These are phyloP conservation scores for Linum lewisii DNA, from an alignment of 345 rosid genomes.

Conservation along the genomic window DNA sequence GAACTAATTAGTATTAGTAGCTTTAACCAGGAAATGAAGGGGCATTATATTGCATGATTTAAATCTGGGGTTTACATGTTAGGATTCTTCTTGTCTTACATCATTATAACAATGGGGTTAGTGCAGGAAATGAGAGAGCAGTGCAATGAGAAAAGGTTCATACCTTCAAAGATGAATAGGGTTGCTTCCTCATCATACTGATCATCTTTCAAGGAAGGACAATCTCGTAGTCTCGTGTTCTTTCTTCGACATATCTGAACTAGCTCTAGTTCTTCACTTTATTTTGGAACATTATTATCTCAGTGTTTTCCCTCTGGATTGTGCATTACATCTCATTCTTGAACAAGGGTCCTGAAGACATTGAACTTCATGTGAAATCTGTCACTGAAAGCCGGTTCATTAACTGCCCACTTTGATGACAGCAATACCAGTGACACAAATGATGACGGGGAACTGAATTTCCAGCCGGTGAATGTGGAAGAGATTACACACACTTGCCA, in stretches of 20 bases:
- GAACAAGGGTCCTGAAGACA: neutral
- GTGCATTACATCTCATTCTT: neutral
- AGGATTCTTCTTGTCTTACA: neutral
- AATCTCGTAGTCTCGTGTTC: slow-evolving; percentile 9
- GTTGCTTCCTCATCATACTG: too few relatives aligned
- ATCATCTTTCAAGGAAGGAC: slow-evolving; percentile 9
- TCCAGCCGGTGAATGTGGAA: too few relatives aligned
- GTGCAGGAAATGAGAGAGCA: slow-evolving; percentile 8
- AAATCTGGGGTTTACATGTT: too few relatives aligned
- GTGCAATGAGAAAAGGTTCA: slow-evolving; percentile 7
- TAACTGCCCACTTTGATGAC: slow-evolving; percentile 6
- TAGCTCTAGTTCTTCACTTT: neutral
- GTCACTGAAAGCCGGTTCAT: slow-evolving; percentile 1
- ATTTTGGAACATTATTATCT: neutral
- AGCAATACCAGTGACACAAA: slow-evolving; percentile 21
- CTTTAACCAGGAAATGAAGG: too few relatives aligned
- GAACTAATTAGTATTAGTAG: too few relatives aligned
- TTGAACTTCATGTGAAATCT: slow-evolving; percentile 4
- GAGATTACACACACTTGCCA: too few relatives aligned
- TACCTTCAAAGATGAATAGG: too few relatives aligned
- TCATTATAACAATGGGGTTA: neutral
- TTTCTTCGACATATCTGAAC: too few relatives aligned
- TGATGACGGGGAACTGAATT: slow-evolving; percentile 81
- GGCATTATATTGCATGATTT: too few relatives aligned
- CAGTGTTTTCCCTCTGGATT: too few relatives aligned